These are phyloP conservation scores for Diplodia scrobiculata DNA, from an alignment of 2,329 filamentous ascomycete species.

Conservation along the genomic window DNA sequence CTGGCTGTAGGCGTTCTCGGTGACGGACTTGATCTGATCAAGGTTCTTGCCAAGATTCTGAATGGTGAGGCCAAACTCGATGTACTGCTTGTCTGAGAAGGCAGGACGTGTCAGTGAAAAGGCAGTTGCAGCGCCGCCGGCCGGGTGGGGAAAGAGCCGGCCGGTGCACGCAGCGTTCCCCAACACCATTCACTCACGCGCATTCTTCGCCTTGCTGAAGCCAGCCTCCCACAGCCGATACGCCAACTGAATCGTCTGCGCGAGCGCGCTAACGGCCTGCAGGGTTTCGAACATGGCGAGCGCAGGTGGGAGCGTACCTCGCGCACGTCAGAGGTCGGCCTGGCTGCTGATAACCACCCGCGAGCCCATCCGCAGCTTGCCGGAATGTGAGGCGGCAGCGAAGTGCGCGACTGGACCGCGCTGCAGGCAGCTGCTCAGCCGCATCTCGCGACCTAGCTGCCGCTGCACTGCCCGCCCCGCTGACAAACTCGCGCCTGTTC, in stretches of 20 bases:
- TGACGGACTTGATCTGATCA: slow-evolving; percentile 29
- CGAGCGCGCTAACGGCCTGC: slow-evolving; percentile 17
- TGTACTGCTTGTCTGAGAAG: slow-evolving; percentile 32
- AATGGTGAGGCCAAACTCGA: slow-evolving; percentile 32
- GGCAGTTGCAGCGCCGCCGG: background rate
- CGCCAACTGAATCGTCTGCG: slow-evolving; percentile 29
- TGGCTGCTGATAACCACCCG: slow-evolving; percentile 14
- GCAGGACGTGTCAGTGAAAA: background rate
- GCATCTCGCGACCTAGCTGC: background rate
- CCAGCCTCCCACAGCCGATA: slow-evolving; percentile 31
- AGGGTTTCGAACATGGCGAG: slow-evolving; percentile 7
- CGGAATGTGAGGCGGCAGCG: background rate
- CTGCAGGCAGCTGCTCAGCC: slow-evolving; percentile 21
- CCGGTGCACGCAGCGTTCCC: background rate
- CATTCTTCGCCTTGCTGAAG: slow-evolving; percentile 31
- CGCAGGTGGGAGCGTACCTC: background rate
- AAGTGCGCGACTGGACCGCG: background rate
- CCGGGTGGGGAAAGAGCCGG: background rate
- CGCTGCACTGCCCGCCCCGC: slow-evolving; percentile 9
- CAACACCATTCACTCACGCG: slow-evolving; percentile 26
- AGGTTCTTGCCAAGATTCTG: slow-evolving; percentile 29
- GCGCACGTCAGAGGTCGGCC: background rate
- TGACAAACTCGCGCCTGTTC: slow-evolving; percentile 7
- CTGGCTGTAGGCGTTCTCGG: slow-evolving; percentile 29
- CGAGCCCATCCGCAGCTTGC: background rate